Base-by-base conservation (phyloP, 768 basidiomycete genomes). In the Lactarius indigo region DNA sequence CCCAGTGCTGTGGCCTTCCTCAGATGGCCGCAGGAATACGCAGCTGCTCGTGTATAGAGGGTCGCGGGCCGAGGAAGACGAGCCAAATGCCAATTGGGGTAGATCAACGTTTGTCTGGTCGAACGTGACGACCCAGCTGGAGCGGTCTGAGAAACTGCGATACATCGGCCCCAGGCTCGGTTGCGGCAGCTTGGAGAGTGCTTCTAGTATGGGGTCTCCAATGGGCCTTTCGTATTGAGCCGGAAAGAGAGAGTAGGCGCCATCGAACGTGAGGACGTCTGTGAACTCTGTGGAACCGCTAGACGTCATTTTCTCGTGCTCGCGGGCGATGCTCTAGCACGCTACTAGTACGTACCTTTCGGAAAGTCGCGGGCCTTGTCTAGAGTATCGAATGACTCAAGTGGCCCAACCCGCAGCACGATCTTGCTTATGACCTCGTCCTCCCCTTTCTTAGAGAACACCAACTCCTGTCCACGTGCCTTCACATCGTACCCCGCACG, bases 41-140 rank as follows among this genome's bases (percentile, higher is more conserved):
- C 57, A 58, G 57, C 61, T 66, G 61, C 61, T 66, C 30, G 65
- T 63, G 39, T 58, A 66, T 26, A 66, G 42, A 30, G 65, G 61
- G 26, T 66, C 56, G 37, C 61, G 65, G 18, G 9, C 28, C 1
- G 47, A 61, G 28, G 56, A 2, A 17, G 65, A 66, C 4, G 61
- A 58, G 50, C 65, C 65, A 30, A 66, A 58, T 1, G 56, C 31
- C 7, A 58, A n/a, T 26, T 28, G n/a, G 0, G 68, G 50, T 12
- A 13, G 17, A 3, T 20, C 41, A 5, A 41, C 6, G 30, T 10
- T 20, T 12, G 30, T 33, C 47, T 50, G 33, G 1, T 66, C 65
- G 57, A 66, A 66, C 5, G 61, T 57, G 23, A 66, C 61, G 47
- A 66, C 65, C 65, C 65, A 66, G 57, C 65, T 66, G 5, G 61